Base-by-base conservation (phyloP, 768 basidiomycete genomes). In the Butyriboletus loyo region DNA sequence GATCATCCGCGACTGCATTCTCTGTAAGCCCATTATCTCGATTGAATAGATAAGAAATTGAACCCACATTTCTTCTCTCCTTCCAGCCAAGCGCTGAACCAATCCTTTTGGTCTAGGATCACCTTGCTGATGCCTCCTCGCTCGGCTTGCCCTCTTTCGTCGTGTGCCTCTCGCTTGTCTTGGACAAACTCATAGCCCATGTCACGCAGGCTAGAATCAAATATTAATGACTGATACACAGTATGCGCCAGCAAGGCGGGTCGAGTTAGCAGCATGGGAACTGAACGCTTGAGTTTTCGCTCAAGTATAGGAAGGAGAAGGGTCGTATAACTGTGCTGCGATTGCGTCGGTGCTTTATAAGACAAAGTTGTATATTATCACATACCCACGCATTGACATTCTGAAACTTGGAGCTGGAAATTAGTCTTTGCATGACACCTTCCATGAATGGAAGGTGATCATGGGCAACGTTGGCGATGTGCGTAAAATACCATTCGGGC, bases 401-500 rank as follows among this genome's bases (percentile, higher is more conserved):
- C 25, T 72, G 71, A 66, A 83, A 86, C 27, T 84, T 84, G 14
- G 86, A 80, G n/a, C 76, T 69, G 4, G 78, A 69, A 24, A 97
- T 66, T 3, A 98, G 66, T 27, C 72, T 76, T 66, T 96, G 94
- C 19, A 96, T 72, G 39, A 87, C 75, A 9, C 71, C 72, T 44
- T 89, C 84, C 78, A 97, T 84, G 68, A 98, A 95, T 2, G 77
- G 69, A 24, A 82, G 78, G 55, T 98, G 94, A 51, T 96, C 90
- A 59, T 93, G 91, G 13, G 83, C 79, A 52, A 88, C 81, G 65
- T 98, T 95, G 43, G 91, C 77, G 22, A 98, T 75, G 66, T 98
- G 91, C 3, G 92, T 87, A 66, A 98, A 90, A 63, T 92, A 98
- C 92, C 95, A 98, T 68, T 98, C 97, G 1, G 97, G 96, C 92